Base-by-base conservation (phyloP, 192 early-diverging fungal species). In the Spizellomyces sp. region DNA sequence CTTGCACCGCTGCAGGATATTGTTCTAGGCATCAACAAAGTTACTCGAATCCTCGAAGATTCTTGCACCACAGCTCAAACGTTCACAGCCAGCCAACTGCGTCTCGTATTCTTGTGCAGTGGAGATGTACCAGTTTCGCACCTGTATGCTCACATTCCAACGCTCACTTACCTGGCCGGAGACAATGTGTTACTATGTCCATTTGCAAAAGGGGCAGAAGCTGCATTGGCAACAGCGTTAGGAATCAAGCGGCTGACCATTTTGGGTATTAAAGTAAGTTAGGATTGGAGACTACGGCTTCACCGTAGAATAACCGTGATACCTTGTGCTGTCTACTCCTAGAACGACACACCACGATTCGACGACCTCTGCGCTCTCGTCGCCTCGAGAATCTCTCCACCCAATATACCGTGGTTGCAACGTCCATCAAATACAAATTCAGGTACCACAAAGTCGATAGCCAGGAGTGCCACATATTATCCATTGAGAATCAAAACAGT, bases 71-170 rank as follows among this genome's bases (percentile, higher is more conserved):
- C 27, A 36, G 27, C 61, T 8, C 19, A 22, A 41, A 5, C 14
- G 14, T 55, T 3, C 5, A 62, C 42, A n/a, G n/a, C 9, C 27
- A 36, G 27, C 27, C 27, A 36, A 36, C 63, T 75, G 4, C 61
- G 73, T 5, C 9, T 65, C 10, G 48, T 79, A 4, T 72, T 79
- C 27, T 62, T 79, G 5, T 79, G 73, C 62, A 71, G 67, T 57
- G 58, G 60, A 0, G 78, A 79, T 55, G 60, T 71, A 6, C 41
- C 69, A 10, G 9, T 50, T 14, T 5, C 70, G 19, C 78, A 75
- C 14, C 46, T 79, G 10, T 79, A 68, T 52, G 69, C 78, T 14
- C 78, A 79, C 50, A 50, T 79, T 56, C 78, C 78, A 14, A 68
- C 70, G 14, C 21, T 79, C 45, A 46, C 64, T 0, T 69, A 67